Evolutionary conservation across 1,284 basidiomycete genomes (phyloP).

Genomic region (Apiotrichum sp.): DNA sequence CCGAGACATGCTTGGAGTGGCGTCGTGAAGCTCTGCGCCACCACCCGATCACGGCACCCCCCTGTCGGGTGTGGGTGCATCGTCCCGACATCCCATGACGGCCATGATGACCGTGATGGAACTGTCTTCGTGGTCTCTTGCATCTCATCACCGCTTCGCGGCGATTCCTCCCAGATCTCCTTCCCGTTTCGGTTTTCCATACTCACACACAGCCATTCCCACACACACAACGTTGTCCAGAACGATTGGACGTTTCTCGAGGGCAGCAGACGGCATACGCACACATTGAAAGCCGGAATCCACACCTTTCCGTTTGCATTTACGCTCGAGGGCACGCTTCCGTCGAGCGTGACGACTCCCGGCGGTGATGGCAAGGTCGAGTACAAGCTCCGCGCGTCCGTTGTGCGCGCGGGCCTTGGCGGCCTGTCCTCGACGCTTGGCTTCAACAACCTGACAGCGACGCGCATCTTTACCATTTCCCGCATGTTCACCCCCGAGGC

Average conservation of each 20-base stretch:
- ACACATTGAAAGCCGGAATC: constrained; percentile 66
- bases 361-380: constrained; percentile 58
- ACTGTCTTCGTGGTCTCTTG: no score
- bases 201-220: constrained; percentile 42
- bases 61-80: no score
- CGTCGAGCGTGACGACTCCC: constrained; percentile 63
- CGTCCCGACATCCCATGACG: no score
- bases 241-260: constrained; percentile 71
- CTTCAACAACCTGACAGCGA: constrained; percentile 62
- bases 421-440: neutral
- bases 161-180: no score
- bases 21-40: no score
- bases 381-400: constrained; percentile 82
- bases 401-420: constrained; percentile 58
- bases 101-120: no score
- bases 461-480: constrained; percentile 59
- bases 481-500: constrained; percentile 73
- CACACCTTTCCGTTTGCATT: constrained; percentile 69
- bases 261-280: constrained; percentile 66
- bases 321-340: constrained; percentile 74
- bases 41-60: no score
- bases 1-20: no score
- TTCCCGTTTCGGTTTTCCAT: no score
- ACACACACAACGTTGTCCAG: constrained; percentile 63
- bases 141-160: no score